Base-by-base conservation (phyloP, 345 rosid species). In the Ricinus communis region DNA sequence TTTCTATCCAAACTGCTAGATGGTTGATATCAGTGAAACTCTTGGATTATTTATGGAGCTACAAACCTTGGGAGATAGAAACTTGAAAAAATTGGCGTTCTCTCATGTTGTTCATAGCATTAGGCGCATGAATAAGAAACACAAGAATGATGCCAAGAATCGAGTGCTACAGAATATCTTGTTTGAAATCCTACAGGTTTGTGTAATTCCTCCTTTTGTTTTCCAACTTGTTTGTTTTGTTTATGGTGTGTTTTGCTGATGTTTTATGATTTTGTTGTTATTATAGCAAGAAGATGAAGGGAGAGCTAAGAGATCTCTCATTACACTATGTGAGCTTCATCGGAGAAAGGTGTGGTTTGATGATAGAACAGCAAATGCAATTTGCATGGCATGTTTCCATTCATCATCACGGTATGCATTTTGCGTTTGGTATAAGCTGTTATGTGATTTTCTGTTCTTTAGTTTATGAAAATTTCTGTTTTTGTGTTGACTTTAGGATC, bases 321-420 rank as follows among this genome's bases (percentile, higher is more conserved):
- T 82, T 62, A 88, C 91, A 0, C 74, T 95, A 12, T 88, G 97
- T 38, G 96, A 86, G 71, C 91, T 92, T 75, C 97, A 86, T 56
- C 77, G 91, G 67, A 89, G 85, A 78, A 90, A 87, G 80, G 88
- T 89, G 27, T 95, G 99, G 99, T 83, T 85, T 73, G 90, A 95
- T 73, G 96, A 90, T 14, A 89, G 96, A 83, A 90, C 97, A 31
- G 90, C 97, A 25, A 88, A 92, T 87, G 91, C 98, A 3, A 88
- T 95, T 76, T 95, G 99, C 79, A 84, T 65, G 70, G 97, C 97
- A 0, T 92, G 98, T 75, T 95, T 92, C 73, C 97, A 95, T 84
- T 68, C 91, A 31, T 86, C 96, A 45, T 83, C 97, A 36, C 85
- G 97, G 99, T 92, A 74, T 67, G 36, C 30, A 4, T 22, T 52